Base-by-base conservation (phyloP, 106 monocot species). In the Apostasia ramifera region DNA sequence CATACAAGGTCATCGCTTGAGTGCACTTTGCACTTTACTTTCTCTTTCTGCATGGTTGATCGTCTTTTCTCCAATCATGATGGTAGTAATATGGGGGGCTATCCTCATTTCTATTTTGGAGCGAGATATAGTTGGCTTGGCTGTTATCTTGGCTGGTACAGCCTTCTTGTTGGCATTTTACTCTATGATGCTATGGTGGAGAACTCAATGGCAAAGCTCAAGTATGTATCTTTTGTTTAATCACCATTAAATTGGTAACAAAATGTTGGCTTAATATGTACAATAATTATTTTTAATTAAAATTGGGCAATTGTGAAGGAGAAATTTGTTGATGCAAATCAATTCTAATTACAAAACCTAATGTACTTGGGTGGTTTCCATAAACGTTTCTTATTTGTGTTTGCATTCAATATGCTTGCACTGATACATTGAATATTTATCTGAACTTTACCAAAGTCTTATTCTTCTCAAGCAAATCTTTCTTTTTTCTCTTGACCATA, bases 121-220 rank as follows among this genome's bases (percentile, higher is more conserved):
- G 53, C 74, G 87, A 49, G 79, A 92, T 79, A 78, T 97, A 71
- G 81, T 92, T 77, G 92, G 92, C 15, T 56, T 92, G 58, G 95
- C 95, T 79, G 81, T 92, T 13, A 92, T 97, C 53, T 92, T 97
- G 92, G 84, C 82, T 38, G 95, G 95, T 47, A 76, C 84, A 11
- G 89, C 95, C 64, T 84, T 97, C 70, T 69, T 97, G 59, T 62
- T 97, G 62, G 92, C 92, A 47, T 97, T 97, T 71, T 97, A 97
- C 77, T 97, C 92, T 53, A 87, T 97, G 68, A 97, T 97, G 95
- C 86, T 97, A 55, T 97, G 95, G 92, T 97, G 95, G 95, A 84
- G 95, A 74, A 97, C 95, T 48, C 92, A 92, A 69, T 97, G 95
- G 95, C 95, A 97, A 79, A 97, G 92, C 86, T 97, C 95, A 68